These are phyloP conservation scores for Wickerhamomyces pijperi DNA, from an alignment of 805 yeast genomes.

Conservation along the genomic window DNA sequence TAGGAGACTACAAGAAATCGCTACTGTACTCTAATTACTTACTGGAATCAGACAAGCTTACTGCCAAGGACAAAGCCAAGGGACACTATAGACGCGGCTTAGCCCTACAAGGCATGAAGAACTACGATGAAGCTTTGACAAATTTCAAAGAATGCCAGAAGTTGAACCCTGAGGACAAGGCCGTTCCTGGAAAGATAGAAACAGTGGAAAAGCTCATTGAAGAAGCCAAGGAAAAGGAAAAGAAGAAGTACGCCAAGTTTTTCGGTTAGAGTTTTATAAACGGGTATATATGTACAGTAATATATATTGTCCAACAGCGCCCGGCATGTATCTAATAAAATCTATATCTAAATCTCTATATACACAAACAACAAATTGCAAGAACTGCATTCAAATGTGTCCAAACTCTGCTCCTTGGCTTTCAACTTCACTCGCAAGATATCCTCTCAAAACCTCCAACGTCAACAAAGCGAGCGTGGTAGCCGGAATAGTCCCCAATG, in stretches of 20 bases:
- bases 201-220: slow-evolving; percentile 29
- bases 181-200: slow-evolving; percentile 32
- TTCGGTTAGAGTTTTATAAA: slow-evolving; percentile 23
- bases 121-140: slow-evolving; percentile 36
- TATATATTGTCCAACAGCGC: no score
- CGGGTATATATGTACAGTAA: background rate
- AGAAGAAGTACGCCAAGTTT: slow-evolving; percentile 50
- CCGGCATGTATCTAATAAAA: background rate
- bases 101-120: slow-evolving; percentile 30
- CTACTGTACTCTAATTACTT: slow-evolving; percentile 45
- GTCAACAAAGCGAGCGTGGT: slow-evolving; percentile 79
- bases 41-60: slow-evolving; percentile 34
- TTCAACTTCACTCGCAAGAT: slow-evolving; percentile 17
- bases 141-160: slow-evolving; percentile 34
- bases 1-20: slow-evolving; percentile 36
- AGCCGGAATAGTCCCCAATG: slow-evolving; percentile 73
- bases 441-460: slow-evolving; percentile 65
- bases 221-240: slow-evolving; percentile 36
- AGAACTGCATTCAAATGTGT: no score
- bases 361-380: background rate
- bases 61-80: slow-evolving; percentile 39
- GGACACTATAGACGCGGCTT: slow-evolving; percentile 47
- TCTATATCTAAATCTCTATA: background rate
- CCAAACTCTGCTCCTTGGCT: background rate
- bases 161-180: slow-evolving; percentile 37